A percentile compares a stretch with the other conserved stretches of the same genome.
Evolutionary conservation across 169 alveolate genomes (phyloP).

Genomic region (Eimeria necatrix): DNA sequence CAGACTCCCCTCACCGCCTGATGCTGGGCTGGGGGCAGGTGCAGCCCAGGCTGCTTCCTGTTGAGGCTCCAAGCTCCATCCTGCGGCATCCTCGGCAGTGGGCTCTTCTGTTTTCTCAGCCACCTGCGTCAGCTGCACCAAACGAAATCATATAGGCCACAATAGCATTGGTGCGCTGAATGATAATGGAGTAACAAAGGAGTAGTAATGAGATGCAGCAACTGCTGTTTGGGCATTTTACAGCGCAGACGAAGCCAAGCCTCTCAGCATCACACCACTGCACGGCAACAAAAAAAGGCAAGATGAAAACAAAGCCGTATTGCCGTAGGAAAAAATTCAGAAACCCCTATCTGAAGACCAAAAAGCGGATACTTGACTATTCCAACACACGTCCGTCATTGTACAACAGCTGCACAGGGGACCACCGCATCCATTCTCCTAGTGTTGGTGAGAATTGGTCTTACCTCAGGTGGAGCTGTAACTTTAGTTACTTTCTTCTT

Average conservation of each 20-base stretch:
- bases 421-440: background rate
- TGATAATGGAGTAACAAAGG: background rate
- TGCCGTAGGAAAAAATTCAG: too few relatives aligned
- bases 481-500: conserved; percentile 57
- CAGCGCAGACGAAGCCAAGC: background rate
- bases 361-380: too few relatives aligned
- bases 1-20: conserved; percentile 47
- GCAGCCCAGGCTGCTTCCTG: conserved; percentile 42
- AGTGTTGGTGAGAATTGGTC: background rate
- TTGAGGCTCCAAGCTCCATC: conserved; percentile 51
- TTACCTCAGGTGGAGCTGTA: conserved; percentile 54
- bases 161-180: too few relatives aligned
- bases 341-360: too few relatives aligned
- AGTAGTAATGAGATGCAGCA: background rate
- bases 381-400: too few relatives aligned
- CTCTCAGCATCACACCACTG: background rate
- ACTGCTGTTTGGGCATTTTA: background rate
- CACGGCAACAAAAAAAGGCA: too few relatives aligned
- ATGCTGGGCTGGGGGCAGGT: conserved; percentile 2
- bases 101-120: conserved; percentile 64
- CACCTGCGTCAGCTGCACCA: conserved; percentile 67
- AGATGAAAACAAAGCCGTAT: too few relatives aligned
- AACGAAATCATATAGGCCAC: background rate
- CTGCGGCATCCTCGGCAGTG: background rate
- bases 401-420: background rate